Evolutionary conservation across 2,329 filamentous ascomycete species (phyloP), one percentile per base, ranked within the genome.

Genomic region (Xylogone sp.): DNA sequence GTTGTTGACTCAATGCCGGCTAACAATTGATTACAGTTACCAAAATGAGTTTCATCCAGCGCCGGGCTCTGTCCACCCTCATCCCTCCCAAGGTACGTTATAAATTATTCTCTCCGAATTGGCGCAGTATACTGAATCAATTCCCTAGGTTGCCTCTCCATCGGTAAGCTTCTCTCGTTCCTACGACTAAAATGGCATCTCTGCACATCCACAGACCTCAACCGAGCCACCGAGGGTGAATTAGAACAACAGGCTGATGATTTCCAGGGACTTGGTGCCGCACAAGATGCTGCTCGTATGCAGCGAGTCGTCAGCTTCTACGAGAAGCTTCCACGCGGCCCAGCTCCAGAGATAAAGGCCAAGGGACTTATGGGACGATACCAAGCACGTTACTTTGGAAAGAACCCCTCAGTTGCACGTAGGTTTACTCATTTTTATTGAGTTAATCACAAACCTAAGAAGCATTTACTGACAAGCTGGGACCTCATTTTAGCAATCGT

Each of bases 261-360:
- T 63, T 60, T 58, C 62, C 71, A 97, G 94, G 92, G 89, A 65
- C 91, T 99, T 70, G 93, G 94, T 69, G 88, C 88, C 70, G 91
- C 92, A 64, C 90, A 92, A 70, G 93, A 97, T 84, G 94, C 94
- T 70, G 83, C 91, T 69, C 90, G 93, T 72, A 97, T 99, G 94
- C 88, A 96, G 74, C 89, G 92, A 68, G 91, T 99, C 65, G 93
- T 97, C 74, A 90, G 83, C 78, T 97, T 99, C 83, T 99, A 99
- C 83, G 90, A 95, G 80, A 95, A 93, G 76, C 90, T 99, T 54
- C 94, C 95, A 70, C 90, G 92, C 69, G 95, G 94, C 65, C 75
- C 89, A 63, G 92, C 92, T 67, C 92, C 94, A 66, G 85, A 90
- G 73, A 73, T 83, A 64, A 84, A 96, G 82, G 75, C 87, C 62